Conservation (phyloP, 306 rosid genomes). For the Coriaria nepalensis region DNA sequence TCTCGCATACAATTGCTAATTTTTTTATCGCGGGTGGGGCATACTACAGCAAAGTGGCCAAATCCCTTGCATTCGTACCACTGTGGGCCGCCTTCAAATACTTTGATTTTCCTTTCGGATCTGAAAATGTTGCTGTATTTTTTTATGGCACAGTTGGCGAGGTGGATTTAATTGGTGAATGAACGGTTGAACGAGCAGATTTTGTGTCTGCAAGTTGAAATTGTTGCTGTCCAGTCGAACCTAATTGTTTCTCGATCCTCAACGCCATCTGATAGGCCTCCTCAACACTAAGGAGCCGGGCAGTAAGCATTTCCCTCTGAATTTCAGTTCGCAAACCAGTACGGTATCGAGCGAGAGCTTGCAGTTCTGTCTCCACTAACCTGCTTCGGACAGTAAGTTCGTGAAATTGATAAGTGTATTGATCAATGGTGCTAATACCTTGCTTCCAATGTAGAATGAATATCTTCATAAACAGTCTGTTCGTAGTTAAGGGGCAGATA, state of each 20-base stretch:
- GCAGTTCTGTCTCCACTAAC: not conserved
- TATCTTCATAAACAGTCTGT: not conserved
- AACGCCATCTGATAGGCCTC: not conserved
- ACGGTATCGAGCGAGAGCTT: not conserved
- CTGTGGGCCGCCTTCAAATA: not conserved
- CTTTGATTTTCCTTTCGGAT: not conserved
- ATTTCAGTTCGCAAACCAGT: not conserved
- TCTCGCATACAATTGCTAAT: not conserved
- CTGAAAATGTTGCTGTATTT: not conserved
- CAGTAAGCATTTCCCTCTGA: not conserved
- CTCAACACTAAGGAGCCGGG: not conserved
- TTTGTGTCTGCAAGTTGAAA: not conserved
- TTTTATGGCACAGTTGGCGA: not conserved
- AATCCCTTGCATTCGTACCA: not conserved
- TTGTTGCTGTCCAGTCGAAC: not conserved
- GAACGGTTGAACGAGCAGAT: not conserved
- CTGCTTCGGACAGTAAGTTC: not conserved
- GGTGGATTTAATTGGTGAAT: not conserved
- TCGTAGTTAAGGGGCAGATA: not conserved
- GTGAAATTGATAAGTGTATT: not conserved
- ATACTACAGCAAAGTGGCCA: slow-evolving; percentile 1
- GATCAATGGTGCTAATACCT: not conserved
- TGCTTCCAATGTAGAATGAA: not conserved
- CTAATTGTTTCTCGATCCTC: not conserved
- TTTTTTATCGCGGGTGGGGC: not conserved